Conservation (phyloP, 2,329 filamentous ascomycete genomes). For the Claviceps maximensis region DNA sequence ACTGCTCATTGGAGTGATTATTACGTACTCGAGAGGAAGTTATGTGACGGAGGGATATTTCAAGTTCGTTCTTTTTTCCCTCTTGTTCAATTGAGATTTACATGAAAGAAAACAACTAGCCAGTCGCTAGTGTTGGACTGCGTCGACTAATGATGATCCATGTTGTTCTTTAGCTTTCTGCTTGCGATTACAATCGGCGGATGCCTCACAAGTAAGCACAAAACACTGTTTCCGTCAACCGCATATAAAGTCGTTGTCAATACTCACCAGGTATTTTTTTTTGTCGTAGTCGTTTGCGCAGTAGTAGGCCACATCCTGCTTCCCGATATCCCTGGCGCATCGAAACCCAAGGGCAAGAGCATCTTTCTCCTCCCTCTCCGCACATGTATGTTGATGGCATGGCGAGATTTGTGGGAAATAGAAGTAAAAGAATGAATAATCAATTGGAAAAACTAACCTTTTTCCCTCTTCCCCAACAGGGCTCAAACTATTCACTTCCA, state of each 20-base stretch:
- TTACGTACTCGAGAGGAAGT: constrained; percentile 9
- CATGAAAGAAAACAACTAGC: not conserved
- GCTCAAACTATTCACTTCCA: constrained; percentile 9
- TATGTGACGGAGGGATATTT: constrained; percentile 10
- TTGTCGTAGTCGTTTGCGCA: constrained; percentile 6
- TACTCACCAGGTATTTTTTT: not conserved
- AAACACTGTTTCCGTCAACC: not conserved
- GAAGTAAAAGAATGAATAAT: not conserved
- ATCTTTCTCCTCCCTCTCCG: constrained; percentile 8
- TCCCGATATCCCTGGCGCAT: constrained; percentile 7
- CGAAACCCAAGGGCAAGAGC: constrained; percentile 6
- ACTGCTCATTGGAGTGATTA: constrained; percentile 10
- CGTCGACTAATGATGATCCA: not conserved
- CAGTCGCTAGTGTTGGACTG: not conserved
- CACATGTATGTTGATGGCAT: constrained; percentile 6
- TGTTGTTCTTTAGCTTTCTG: constrained; percentile 5
- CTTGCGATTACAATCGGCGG: constrained; percentile 10
- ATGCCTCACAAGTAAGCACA: constrained; percentile 9
- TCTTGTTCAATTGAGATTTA: not conserved
- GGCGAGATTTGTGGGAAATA: not conserved
- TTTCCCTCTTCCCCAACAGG: no score
- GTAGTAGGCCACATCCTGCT: constrained; percentile 9
- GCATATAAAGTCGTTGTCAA: not conserved
- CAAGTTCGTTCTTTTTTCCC: constrained; percentile 1
- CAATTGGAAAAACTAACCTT: no score